Conservation (phyloP, 441 rosid genomes). For the Croton setiger region DNA sequence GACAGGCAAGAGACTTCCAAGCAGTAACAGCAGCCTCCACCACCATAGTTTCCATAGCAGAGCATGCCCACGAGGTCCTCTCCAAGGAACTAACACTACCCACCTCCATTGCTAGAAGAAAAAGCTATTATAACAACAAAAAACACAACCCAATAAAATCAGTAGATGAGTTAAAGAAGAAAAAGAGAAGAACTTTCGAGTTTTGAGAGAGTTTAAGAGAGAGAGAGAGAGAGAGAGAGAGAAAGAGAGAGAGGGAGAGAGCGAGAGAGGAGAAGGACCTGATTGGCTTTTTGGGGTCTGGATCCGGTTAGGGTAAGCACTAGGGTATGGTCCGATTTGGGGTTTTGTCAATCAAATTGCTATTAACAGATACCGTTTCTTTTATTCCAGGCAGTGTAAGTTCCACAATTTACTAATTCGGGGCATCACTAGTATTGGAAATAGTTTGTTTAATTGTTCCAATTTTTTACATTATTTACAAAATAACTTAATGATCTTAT, state of each 20-base stretch:
- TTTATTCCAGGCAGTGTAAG: conserved; percentile 11
- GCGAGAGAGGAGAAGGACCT: conserved; percentile 21
- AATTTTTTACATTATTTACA: background rate
- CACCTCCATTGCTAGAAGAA: conserved; percentile 40
- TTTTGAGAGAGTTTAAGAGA: background rate
- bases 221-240: conserved; percentile 1
- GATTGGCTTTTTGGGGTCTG: conserved; percentile 33
- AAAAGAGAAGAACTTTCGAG: background rate
- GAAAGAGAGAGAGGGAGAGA: background rate
- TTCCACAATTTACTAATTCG: background rate
- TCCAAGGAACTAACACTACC: conserved; percentile 28
- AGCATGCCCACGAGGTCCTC: conserved; percentile 32
- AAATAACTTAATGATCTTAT: too few species aligned
- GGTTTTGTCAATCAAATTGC: conserved; percentile 26
- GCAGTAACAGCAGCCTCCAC: conserved; percentile 37
- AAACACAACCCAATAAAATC: conserved; percentile 15
- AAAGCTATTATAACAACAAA: conserved; percentile 15
- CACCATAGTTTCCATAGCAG: conserved; percentile 30
- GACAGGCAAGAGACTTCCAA: conserved; percentile 46
- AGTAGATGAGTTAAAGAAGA: conserved; percentile 5
- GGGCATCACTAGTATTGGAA: background rate
- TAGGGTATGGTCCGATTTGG: conserved; percentile 36
- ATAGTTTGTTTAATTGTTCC: background rate
- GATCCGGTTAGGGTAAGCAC: conserved; percentile 46
- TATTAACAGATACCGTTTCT: conserved; percentile 12